These are phyloP conservation scores for Anthracocystis walkeri DNA, from an alignment of 1,284 basidiomycete species.

Conservation along the genomic window DNA sequence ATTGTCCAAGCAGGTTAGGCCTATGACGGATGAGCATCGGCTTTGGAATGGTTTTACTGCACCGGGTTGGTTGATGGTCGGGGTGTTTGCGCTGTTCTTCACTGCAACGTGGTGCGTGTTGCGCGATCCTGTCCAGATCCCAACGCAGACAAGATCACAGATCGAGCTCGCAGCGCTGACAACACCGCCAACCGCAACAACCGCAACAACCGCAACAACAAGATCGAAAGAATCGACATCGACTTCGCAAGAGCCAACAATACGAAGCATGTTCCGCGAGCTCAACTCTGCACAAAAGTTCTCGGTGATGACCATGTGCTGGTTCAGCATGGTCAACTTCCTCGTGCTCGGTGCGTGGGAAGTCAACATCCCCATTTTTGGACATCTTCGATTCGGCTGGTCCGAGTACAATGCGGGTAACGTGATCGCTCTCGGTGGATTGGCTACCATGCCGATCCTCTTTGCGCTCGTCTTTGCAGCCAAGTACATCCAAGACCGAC, in stretches of 20 bases:
- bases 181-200: neutral
- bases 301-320: constrained; percentile 52
- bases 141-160: neutral
- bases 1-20: constrained; percentile 32
- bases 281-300: constrained; percentile 41
- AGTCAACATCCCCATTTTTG: constrained; percentile 53
- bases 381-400: constrained; percentile 41
- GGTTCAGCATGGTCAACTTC: constrained; percentile 56
- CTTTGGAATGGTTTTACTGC: constrained; percentile 54
- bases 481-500: constrained; percentile 45
- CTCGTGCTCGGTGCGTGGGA: constrained; percentile 54
- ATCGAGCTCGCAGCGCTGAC: constrained; percentile 17
- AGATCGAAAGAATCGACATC: neutral
- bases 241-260: constrained; percentile 14
- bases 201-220: neutral
- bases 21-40: constrained; percentile 35
- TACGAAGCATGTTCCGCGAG: constrained; percentile 32
- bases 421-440: constrained; percentile 47
- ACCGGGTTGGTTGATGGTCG: constrained; percentile 51
- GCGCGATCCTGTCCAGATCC: constrained; percentile 20
- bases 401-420: constrained; percentile 52
- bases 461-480: constrained; percentile 49
- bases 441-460: constrained; percentile 49
- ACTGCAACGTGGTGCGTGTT: constrained; percentile 27
- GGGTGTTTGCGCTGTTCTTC: constrained; percentile 39